phyloP scores from a whole-genome alignment of 257 asterid genomes.

The Ballota nigra region DNA sequence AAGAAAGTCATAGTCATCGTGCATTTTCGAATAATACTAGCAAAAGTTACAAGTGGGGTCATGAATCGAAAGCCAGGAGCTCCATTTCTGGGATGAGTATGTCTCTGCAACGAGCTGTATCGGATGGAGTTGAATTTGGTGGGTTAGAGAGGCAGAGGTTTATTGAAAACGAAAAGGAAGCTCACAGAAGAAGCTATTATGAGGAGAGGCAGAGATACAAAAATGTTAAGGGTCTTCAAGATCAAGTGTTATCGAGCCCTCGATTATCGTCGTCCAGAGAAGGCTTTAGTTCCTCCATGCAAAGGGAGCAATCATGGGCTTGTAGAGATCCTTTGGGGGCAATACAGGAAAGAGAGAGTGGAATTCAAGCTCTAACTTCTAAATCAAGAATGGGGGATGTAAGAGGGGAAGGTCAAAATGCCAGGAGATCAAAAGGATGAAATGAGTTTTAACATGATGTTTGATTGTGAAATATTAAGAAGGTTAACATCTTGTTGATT shows the following conservation, averaged over 20 bases:
- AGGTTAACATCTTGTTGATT: conserved; percentile 26
- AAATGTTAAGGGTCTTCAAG: conserved; percentile 47
- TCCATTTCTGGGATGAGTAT: conserved; percentile 43
- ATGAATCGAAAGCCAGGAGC: conserved; percentile 40
- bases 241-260: conserved; percentile 44
- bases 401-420: conserved; percentile 31
- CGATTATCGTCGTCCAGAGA: conserved; percentile 38
- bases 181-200: conserved; percentile 43
- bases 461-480: conserved; percentile 4
- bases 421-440: conserved; percentile 28
- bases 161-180: conserved; percentile 36
- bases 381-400: conserved; percentile 53
- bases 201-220: conserved; percentile 50
- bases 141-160: conserved; percentile 9
- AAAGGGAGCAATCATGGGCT: conserved; percentile 49
- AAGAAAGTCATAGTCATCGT: conserved; percentile 57
- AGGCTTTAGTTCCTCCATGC: conserved; percentile 42
- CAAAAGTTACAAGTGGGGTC: conserved; percentile 45
- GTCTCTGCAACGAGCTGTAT: conserved; percentile 51
- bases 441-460: neutral
- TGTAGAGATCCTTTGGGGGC: conserved; percentile 33
- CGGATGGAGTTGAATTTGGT: conserved; percentile 44
- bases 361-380: conserved; percentile 27
- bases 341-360: conserved; percentile 32
- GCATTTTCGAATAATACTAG: conserved; percentile 30